Percentiles rank a stretch among this genome's conserved stretches.
These are phyloP conservation scores for Chaetomiaceae sp. DNA, from an alignment of 2,329 filamentous ascomycete species.

Conservation along the genomic window DNA sequence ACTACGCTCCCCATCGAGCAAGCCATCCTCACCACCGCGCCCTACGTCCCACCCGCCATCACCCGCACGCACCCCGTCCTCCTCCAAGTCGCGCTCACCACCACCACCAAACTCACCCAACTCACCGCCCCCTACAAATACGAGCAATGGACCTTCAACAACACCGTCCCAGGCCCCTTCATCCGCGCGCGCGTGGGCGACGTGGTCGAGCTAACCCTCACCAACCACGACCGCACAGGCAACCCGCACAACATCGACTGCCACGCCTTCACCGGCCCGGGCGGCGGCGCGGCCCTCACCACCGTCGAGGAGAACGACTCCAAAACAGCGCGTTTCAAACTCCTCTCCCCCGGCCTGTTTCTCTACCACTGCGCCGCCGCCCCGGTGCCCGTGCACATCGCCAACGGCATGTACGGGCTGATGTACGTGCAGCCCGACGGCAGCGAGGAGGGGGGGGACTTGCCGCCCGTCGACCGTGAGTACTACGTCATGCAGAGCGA, in stretches of 20 bases:
- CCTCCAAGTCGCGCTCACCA: neutral
- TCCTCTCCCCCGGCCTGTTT: constrained; percentile 5
- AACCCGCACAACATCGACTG: constrained; percentile 15
- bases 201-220: constrained; percentile 4
- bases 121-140: constrained; percentile 11
- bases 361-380: constrained; percentile 12
- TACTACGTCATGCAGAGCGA: constrained; percentile 16
- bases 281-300: constrained; percentile 6
- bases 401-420: constrained; percentile 15
- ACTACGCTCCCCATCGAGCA: constrained; percentile 3
- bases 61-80: constrained; percentile 4
- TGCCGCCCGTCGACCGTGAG: constrained; percentile 8
- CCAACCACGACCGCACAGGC: constrained; percentile 7
- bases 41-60: constrained; percentile 8
- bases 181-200: constrained; percentile 12
- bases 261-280: constrained; percentile 13
- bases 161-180: constrained; percentile 9
- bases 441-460: neutral
- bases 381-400: constrained; percentile 12
- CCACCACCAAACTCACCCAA: constrained; percentile 3
- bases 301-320: constrained; percentile 9
- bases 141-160: constrained; percentile 13
- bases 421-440: constrained; percentile 10
- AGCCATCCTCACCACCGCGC: constrained; percentile 8
- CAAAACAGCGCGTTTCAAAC: constrained; percentile 10